Base-by-base conservation (phyloP, 306 rosid species). In the Fragaria nilgerrensis region DNA sequence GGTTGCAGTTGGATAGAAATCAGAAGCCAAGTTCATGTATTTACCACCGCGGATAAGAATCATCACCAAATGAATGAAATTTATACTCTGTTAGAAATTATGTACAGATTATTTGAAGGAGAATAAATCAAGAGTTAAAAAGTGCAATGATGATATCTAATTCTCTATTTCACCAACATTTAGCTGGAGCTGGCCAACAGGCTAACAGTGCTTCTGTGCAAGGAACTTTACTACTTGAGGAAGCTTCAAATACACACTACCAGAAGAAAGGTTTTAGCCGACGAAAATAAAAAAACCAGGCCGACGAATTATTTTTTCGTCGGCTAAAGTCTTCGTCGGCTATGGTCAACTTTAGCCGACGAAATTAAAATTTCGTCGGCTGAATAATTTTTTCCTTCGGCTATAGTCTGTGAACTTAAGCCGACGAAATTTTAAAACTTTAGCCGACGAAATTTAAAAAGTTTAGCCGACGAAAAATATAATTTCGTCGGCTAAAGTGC, bases 1-100 rank as follows among this genome's bases (percentile, higher is more conserved):
- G 98, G 98, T 47, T 84, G 97, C 79, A 92, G 98, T 82, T 94
- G 97, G 97, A 87, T 94, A 77, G 96, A 94, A 87, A 82, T 88
- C 36, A 83, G 77, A 77, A 89, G 85, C 85, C 82, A 84, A 76
- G 87, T 87, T 80, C 87, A 85, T 68, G 86, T 86, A 36, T 94
- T 92, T 85, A 87, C 88, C 64, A 89, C 72, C 34, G 85, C 89
- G 34, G 93, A 94, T 53, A 67, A 76, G 61, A 86, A 50, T 72
- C 92, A 94, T 86, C 45, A n/a, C 12, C 87, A 83, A 74, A 83
- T 71, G 63, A 81, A 84, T 68, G 88, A 90, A 76, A 89, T 87
- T 63, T 86, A 84, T 74, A 52, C 17, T 23, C 74, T 87, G 9
- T 56, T 92, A 76, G 47, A 71, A 83, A 43, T 43, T 75, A 53